These are phyloP conservation scores for Casuarina cunninghamiana DNA, from an alignment of 306 rosid species.

Conservation along the genomic window DNA sequence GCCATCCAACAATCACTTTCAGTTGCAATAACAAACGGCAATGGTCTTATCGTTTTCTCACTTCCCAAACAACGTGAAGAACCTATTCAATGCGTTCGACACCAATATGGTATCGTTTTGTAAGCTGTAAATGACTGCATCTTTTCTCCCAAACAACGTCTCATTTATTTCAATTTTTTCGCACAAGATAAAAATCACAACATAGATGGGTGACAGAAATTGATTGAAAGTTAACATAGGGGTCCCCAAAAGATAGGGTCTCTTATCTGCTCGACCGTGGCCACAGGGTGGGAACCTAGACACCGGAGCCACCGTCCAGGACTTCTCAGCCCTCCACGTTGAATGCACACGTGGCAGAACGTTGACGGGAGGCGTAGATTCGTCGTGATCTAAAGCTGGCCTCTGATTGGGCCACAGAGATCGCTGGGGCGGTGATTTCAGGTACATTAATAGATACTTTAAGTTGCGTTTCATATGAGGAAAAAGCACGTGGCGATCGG, in stretches of 20 bases:
- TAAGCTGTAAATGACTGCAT: too few relatives aligned
- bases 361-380: slow-evolving; percentile 15
- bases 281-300: neutral
- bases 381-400: neutral
- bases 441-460: too few relatives aligned
- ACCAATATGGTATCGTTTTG: too few relatives aligned
- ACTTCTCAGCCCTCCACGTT: slow-evolving; percentile 37
- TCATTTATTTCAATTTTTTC: too few relatives aligned
- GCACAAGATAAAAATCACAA: neutral
- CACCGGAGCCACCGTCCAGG: slow-evolving; percentile 41
- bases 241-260: neutral
- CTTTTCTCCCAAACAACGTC: too few relatives aligned
- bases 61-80: too few relatives aligned
- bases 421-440: slow-evolving; percentile 16
- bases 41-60: too few relatives aligned
- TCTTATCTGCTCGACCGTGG: neutral
- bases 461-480: too few relatives aligned
- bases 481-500: slow-evolving; percentile 27
- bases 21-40: too few relatives aligned
- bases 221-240: slow-evolving; percentile 22
- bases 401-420: neutral
- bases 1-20: too few relatives aligned
- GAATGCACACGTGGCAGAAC: slow-evolving; percentile 18
- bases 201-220: slow-evolving; percentile 9
- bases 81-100: too few relatives aligned